phyloP scores from a whole-genome alignment of 257 asterid genomes.

The Ilex asprella region DNA sequence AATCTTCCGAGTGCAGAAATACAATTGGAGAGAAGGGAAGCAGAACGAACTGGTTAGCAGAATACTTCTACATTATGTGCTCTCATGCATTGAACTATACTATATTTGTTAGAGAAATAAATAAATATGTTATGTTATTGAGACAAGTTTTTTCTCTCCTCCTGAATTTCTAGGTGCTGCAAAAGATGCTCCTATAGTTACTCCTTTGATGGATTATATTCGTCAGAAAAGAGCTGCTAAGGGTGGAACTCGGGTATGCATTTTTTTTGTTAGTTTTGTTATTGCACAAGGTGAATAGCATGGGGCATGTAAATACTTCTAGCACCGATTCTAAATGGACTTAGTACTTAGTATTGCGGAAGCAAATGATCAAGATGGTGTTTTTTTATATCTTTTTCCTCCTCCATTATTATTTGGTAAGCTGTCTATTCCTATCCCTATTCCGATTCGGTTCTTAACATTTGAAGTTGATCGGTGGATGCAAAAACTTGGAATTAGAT shows the following conservation, averaged over 20 bases:
- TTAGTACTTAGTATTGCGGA: no score
- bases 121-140: background rate
- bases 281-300: background rate
- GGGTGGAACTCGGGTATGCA: constrained; percentile 80
- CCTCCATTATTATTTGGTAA: no score
- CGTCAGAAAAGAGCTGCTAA: constrained; percentile 97
- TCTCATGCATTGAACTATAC: background rate
- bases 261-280: constrained; percentile 12
- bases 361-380: no score
- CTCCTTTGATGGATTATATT: constrained; percentile 90
- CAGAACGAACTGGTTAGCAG: constrained; percentile 84
- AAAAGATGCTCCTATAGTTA: constrained; percentile 73
- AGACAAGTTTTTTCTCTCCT: constrained; percentile 11
- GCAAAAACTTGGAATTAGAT: no score
- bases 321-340: no score
- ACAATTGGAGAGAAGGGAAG: constrained; percentile 97
- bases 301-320: no score
- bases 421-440: no score
- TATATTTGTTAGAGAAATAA: background rate
- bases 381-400: no score
- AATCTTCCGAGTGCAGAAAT: constrained; percentile 99
- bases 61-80: background rate
- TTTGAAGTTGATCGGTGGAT: no score
- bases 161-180: constrained; percentile 53
- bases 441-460: no score